Evolutionary conservation across 257 asterid species (phyloP), one percentile per base, ranked within the genome.

Genomic region (Catharanthus roseus): DNA sequence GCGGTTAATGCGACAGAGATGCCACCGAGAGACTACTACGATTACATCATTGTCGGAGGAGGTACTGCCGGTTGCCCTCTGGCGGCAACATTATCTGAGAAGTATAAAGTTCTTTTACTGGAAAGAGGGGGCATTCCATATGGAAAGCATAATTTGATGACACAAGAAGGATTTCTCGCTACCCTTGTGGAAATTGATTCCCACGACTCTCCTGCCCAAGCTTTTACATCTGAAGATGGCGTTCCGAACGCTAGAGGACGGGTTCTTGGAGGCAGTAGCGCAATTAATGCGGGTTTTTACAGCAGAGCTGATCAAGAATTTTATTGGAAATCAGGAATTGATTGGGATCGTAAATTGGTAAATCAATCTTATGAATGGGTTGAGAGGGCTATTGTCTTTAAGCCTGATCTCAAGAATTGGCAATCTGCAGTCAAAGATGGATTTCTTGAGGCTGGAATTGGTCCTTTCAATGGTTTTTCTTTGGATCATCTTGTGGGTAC

Each of bases 11-110:
- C 92, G 4, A 92, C 93, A 3, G 93, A 82, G 2, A 86, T 88
- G 64, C 93, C 95, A 2, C 15, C 78, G 12, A 84, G 81, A 41
- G 88, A 87, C 38, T 83, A 83, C 81, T 85, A 73, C 50, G 92
- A 85, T 54, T 85, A 87, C 83, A 81, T 87, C 53, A 62, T 84
- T 2, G 92, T 89, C 51, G 96, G 97, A 33, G 99, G 99, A 45
- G 99, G 99, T 68, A 93, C 99, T 38, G 85, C 96, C 44, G 96
- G 97, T 19, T 91, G 99, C 79, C 96, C 97, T 10, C 70, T 91
- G 78, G 99, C 97, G 50, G 91, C 96, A 55, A 91, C 99, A 21
- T 83, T 86, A 10, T 93, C 96, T 13, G 86, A 83, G 18, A 77
- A 71, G 24, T 83, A 73, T 77, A 74, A 83, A 56, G 96, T 93